These are phyloP conservation scores for Helianthus tuberosus DNA, from an alignment of 129 eudicot genomes.

Conservation along the genomic window DNA sequence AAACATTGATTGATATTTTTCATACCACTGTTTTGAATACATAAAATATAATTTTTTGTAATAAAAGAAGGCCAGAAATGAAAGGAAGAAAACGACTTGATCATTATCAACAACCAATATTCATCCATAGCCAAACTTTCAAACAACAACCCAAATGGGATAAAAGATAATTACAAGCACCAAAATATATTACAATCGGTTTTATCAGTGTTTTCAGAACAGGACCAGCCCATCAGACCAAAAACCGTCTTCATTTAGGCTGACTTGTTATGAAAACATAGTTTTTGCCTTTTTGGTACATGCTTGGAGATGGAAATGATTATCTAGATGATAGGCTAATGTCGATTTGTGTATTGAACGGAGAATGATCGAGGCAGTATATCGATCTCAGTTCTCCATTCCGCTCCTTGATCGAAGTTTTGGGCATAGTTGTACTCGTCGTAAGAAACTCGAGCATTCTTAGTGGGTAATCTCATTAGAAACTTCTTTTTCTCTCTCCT, in stretches of 20 bases:
- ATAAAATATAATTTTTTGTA: not conserved
- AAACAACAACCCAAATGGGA: not conserved
- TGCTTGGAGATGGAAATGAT: not conserved
- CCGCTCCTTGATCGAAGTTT: constrained; percentile 57
- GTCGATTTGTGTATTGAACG: constrained; percentile 37
- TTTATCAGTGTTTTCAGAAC: not conserved
- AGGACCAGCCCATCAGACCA: too few species aligned
- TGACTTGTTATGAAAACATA: not conserved
- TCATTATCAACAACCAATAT: constrained; percentile 30
- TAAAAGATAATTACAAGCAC: not conserved
- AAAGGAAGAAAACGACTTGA: constrained; percentile 18
- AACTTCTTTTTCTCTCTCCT: constrained; percentile 45
- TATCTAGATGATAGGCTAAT: constrained; percentile 11
- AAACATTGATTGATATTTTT: not conserved
- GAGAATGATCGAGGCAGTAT: constrained; percentile 48
- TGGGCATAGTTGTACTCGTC: constrained; percentile 42
- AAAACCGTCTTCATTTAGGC: not conserved
- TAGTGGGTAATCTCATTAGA: constrained; percentile 29
- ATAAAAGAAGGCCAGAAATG: not conserved
- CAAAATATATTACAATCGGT: not conserved
- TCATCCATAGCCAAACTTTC: not conserved
- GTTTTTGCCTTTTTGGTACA: not conserved
- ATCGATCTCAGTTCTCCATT: constrained; percentile 40
- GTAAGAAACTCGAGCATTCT: constrained; percentile 37
- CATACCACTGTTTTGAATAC: not conserved